phyloP scores from a whole-genome alignment of 2,329 filamentous ascomycete genomes.

The Aspergillus sp. region DNA sequence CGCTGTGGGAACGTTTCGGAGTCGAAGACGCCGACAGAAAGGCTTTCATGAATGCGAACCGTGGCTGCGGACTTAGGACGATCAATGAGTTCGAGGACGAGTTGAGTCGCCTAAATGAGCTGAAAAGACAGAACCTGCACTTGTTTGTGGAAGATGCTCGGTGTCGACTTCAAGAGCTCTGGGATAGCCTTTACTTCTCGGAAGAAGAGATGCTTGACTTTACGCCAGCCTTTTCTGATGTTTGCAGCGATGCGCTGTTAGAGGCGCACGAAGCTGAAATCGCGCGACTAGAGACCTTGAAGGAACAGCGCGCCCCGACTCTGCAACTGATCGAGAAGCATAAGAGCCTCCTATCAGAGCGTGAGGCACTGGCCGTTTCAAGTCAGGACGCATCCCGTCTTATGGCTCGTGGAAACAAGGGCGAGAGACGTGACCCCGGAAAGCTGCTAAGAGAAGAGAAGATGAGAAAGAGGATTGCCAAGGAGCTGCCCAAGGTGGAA shows the following conservation, averaged over 20 bases:
- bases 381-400: slow-evolving; percentile 93
- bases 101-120: slow-evolving; percentile 78
- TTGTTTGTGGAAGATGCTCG: slow-evolving; percentile 94
- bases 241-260: slow-evolving; percentile 92
- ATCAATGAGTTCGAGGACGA: slow-evolving; percentile 98
- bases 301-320: slow-evolving; percentile 82
- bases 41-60: slow-evolving; percentile 80
- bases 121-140: slow-evolving; percentile 93
- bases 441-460: slow-evolving; percentile 95
- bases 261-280: slow-evolving; percentile 96
- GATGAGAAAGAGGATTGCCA: slow-evolving; percentile 95
- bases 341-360: slow-evolving; percentile 77
- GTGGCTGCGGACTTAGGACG: slow-evolving; percentile 84
- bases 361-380: slow-evolving; percentile 82
- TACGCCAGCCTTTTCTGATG: slow-evolving; percentile 93
- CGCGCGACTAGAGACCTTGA: slow-evolving; percentile 73
- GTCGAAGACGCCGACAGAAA: slow-evolving; percentile 82
- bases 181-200: slow-evolving; percentile 91
- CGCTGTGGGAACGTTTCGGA: slow-evolving; percentile 83
- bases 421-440: slow-evolving; percentile 90
- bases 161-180: slow-evolving; percentile 86
- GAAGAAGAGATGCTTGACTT: slow-evolving; percentile 99
- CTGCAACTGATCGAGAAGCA: slow-evolving; percentile 82
- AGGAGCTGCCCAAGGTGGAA: slow-evolving; percentile 90
- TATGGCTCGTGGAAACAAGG: slow-evolving; percentile 87